Base-by-base conservation (phyloP, 2,329 filamentous ascomycete species). In the Clonostachys rhizophaga region DNA sequence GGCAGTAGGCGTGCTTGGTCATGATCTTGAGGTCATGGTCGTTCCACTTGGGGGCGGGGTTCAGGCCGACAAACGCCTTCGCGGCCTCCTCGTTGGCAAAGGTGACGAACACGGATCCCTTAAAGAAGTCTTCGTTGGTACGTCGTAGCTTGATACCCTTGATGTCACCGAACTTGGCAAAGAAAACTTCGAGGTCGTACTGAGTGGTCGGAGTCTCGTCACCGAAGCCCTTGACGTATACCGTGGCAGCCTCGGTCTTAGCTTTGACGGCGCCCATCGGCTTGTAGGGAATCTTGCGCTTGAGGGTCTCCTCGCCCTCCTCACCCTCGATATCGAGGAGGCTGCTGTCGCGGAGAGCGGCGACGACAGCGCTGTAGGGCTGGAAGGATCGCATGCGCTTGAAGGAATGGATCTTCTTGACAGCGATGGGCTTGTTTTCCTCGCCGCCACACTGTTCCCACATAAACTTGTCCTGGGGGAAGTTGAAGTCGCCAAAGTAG, bases 331-430 rank as follows among this genome's bases (percentile, higher is more conserved):
- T 68, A 7, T 87, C 81, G 44, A 99, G 76, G 50, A 84, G 70
- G 33, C 78, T 76, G 71, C 89, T 94, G 18, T 87, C 81, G 66
- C 86, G 87, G 45, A 97, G 80, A 35, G 94, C 92, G 46, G 83
- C 83, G 50, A 96, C 84, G 40, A 99, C 81, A 48, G 87, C 86
- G 47, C 81, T 83, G 72, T 91, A 91, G 40, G 90, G 89, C 70
- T 94, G 84, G 80, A 97, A 99, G 59, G 86, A 87, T 55, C 84
- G 86, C 95, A 99, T 99, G 66, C 95, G 91, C 72, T 91, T 92
- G 79, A 99, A 99, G 45, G 74, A 84, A 75, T 85, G 83, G 55
- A 99, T 83, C 51, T 84, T 79, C 60, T 84, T 84, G 55, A 99
- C 75, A 18, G 84, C 74, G 36, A 99, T 84, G 40, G 91, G 79